A percentile compares a stretch with the other conserved stretches of the same genome.
Conservation (phyloP, 2,329 filamentous ascomycete species). For the Bipolaris cookei region DNA sequence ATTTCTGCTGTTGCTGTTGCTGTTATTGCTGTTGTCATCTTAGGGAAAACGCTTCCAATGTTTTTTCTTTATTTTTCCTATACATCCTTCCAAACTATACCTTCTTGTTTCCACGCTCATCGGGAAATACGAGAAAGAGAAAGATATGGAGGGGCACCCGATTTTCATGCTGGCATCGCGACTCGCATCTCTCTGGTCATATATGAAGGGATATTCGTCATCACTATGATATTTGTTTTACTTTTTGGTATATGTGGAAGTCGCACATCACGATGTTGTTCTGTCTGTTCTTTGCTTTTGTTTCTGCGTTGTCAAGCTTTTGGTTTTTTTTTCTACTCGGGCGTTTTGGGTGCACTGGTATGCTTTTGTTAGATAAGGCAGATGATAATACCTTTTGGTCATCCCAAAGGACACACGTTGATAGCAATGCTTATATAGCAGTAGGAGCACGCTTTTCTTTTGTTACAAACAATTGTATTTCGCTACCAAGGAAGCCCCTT, state of each 20-base stretch:
- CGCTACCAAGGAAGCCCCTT: not conserved
- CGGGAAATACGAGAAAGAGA: not conserved
- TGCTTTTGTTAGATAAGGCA: not conserved
- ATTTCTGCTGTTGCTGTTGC: not conserved
- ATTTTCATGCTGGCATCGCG: not conserved
- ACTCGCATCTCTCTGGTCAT: not conserved
- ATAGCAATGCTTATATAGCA: not conserved
- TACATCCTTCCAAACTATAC: too few relatives aligned
- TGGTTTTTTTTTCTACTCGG: not conserved
- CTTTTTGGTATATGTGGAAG: not conserved
- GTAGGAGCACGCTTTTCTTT: not conserved
- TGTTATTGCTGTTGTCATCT: not conserved
- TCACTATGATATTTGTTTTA: not conserved
- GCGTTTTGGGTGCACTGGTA: not conserved
- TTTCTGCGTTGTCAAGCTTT: not conserved
- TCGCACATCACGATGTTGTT: not conserved
- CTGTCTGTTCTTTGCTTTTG: not conserved
- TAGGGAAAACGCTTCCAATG: not conserved
- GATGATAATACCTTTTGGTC: not conserved
- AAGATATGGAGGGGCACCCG: not conserved
- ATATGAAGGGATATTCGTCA: not conserved
- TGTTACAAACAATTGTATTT: not conserved
- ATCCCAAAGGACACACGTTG: not conserved
- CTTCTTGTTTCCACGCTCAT: too few relatives aligned
- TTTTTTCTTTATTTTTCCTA: not conserved